A percentile compares a stretch with the other conserved stretches of the same genome.
Conservation (phyloP, 148 eudicot species). For the Gaultheria prostrata region DNA sequence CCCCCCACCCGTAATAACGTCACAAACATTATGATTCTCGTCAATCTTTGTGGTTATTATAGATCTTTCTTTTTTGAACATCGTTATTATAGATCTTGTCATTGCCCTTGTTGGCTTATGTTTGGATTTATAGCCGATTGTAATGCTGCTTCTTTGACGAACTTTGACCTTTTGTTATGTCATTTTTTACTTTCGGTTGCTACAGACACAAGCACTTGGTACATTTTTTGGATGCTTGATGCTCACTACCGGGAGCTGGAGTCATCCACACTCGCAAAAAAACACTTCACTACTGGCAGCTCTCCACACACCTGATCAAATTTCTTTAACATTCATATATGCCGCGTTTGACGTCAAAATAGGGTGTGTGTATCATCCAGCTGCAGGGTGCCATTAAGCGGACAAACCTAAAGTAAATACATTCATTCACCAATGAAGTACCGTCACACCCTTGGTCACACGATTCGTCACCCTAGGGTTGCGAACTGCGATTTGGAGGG, state of each 20-base stretch:
- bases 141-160: background rate
- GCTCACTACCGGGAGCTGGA: background rate
- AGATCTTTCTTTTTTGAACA: no score
- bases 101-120: background rate
- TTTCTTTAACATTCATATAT: no score
- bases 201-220: background rate
- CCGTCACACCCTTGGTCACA: no score
- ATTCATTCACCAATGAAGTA: no score
- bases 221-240: background rate
- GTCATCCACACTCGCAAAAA: background rate
- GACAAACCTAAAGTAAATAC: no score
- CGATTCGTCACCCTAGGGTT: no score
- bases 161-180: background rate
- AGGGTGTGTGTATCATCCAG: no score
- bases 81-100: background rate
- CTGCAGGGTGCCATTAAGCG: no score
- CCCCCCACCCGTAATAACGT: slow-evolving; percentile 33
- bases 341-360: no score
- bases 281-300: background rate
- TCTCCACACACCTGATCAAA: background rate
- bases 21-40: slow-evolving; percentile 15
- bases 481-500: no score
- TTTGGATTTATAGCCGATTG: background rate
- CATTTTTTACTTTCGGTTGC: background rate
- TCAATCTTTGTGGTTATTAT: background rate